Evolutionary conservation across 1,139 yeast species (phyloP).

Genomic region (Yamadazyma blattariae): DNA sequence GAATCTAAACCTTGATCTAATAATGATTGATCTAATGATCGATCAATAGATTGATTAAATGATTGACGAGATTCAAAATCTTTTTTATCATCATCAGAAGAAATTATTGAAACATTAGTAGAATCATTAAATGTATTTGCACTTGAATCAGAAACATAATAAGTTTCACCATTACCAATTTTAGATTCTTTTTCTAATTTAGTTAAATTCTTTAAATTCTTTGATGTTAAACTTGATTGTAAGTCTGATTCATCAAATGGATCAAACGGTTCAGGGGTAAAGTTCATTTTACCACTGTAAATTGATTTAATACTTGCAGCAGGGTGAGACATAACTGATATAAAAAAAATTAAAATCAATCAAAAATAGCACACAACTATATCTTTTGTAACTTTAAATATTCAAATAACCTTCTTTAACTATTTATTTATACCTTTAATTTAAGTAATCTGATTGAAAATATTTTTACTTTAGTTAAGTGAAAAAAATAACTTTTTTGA

Average conservation of each 20-base stretch:
- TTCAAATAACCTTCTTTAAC: no score
- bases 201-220: conserved; percentile 14
- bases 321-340: conserved; percentile 47
- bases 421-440: no score
- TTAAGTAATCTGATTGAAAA: no score
- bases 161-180: neutral
- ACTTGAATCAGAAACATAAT: neutral
- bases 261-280: conserved; percentile 25
- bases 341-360: neutral
- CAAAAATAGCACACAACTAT: neutral
- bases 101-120: conserved; percentile 23
- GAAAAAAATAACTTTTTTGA: no score
- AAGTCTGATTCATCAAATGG: conserved; percentile 15
- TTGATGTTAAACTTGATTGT: conserved; percentile 22
- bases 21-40: conserved; percentile 2
- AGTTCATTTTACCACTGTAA: conserved; percentile 33
- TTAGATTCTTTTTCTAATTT: conserved; percentile 2
- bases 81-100: conserved; percentile 18
- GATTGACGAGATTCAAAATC: conserved; percentile 10
- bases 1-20: neutral
- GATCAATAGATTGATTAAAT: neutral
- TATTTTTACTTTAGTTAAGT: no score
- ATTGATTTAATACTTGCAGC: conserved; percentile 43
- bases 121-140: conserved; percentile 2
- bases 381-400: no score